phyloP scores from a whole-genome alignment of 345 rosid genomes.

The Syzygium aqueum region DNA sequence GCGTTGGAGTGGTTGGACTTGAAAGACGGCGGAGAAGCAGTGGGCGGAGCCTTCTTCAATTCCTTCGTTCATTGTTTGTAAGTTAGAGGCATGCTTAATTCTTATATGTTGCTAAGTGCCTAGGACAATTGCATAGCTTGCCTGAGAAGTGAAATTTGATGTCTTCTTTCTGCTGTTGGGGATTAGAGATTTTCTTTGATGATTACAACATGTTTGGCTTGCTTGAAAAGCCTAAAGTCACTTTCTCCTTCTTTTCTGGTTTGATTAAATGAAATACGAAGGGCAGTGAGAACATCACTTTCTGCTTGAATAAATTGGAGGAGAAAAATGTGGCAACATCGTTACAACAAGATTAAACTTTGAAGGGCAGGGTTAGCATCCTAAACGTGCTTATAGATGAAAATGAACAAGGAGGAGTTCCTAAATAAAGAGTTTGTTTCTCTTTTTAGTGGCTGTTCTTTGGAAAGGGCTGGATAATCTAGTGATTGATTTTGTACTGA shows the following conservation, averaged over 20 bases:
- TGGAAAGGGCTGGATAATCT: background rate
- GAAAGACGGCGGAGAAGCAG: constrained; percentile 46
- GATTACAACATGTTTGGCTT: background rate
- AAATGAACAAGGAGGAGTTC: background rate
- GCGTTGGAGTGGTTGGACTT: constrained; percentile 77
- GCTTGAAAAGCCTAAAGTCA: background rate
- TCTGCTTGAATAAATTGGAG: background rate
- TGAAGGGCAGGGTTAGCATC: background rate
- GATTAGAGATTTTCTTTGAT: background rate
- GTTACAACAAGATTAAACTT: background rate
- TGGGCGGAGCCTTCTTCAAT: constrained; percentile 22
- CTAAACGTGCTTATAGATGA: background rate
- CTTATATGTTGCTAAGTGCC: no score
- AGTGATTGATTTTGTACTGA: background rate
- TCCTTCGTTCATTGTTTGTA: constrained; percentile 22
- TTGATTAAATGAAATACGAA: background rate
- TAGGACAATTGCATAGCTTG: no score
- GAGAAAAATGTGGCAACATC: background rate
- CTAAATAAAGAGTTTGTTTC: background rate
- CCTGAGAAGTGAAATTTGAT: background rate
- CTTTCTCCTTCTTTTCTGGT: background rate
- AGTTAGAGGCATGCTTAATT: constrained; percentile 10
- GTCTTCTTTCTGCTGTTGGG: no score
- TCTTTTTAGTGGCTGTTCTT: background rate
- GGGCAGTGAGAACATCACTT: background rate